Base-by-base conservation (phyloP, 1,139 yeast species). In the Hemisphaericaspora lyxosophila region DNA sequence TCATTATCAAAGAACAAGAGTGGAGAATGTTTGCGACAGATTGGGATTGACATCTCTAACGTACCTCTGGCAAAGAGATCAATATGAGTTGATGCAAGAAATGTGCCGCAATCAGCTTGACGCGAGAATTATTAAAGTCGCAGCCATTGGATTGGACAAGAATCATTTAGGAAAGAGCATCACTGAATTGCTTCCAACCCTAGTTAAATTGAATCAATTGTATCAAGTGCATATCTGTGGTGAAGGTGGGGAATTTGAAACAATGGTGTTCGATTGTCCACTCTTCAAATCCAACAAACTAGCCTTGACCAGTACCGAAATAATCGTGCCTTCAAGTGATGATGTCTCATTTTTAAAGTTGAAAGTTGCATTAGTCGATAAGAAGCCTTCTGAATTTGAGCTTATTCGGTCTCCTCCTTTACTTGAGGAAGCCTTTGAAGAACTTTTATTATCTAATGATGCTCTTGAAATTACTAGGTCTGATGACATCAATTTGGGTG, bases 241-340 rank as follows among this genome's bases (percentile, higher is more conserved):
- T 7, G 98, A 92, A 66, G 98, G 98, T 15, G 98, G 98, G 1
- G 98, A 92, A 59, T 92, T 89, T 58, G 98, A 92, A 57, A 84
- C 96, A 0, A 67, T 90, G 48, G 97, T 92, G 3, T 68, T 92
- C 22, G 97, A 92, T 59, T 86, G 95, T 2, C 95, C 96, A 0
- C 81, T 86, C 43, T 92, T 92, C 62, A 66, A 64, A 27, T 41
- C 52, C 14, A 78, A 79, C 36, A 68, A 63, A 42, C 59, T 90
- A 34, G 67, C 63, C 13, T 62, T 86, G 14, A 61, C 57, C 0
- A 64, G 70, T 3, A 55, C 64, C 22, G 57, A 64, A 22, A 59
- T 76, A 1, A 64, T 79, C 2, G 62, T 70, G 12, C 80, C 75
- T 44, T 64, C 75, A 0, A 67, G 72, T 28, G 78, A 70, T 46